Evolutionary conservation across 2,329 filamentous ascomycete species (phyloP).

Genomic region (Hirsutella thompsonii): DNA sequence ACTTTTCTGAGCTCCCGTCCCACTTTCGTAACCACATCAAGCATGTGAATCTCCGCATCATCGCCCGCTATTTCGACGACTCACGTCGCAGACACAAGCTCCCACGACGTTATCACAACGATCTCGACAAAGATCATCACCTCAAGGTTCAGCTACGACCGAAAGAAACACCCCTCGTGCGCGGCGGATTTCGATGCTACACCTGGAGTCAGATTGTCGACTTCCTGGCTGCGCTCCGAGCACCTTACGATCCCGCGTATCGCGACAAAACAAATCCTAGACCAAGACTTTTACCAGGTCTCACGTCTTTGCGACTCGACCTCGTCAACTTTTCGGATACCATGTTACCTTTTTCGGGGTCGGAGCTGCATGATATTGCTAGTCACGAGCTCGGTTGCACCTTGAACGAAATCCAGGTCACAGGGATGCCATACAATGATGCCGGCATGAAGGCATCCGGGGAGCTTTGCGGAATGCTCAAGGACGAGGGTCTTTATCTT

Average conservation of each 20-base stretch:
- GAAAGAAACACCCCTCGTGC: constrained; percentile 30
- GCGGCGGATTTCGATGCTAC: constrained; percentile 41
- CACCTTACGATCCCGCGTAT: constrained; percentile 31
- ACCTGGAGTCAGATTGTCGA: constrained; percentile 40
- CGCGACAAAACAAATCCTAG: constrained; percentile 19
- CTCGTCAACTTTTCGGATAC: constrained; percentile 40
- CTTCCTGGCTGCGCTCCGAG: constrained; percentile 36
- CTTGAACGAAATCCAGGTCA: constrained; percentile 38
- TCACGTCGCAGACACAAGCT: constrained; percentile 28
- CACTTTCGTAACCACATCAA: constrained; percentile 29
- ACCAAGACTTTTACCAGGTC: constrained; percentile 32
- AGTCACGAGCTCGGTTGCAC: constrained; percentile 40
- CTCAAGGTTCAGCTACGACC: constrained; percentile 29
- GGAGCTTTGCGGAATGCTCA: constrained; percentile 38
- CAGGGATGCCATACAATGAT: constrained; percentile 37
- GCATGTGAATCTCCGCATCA: constrained; percentile 36
- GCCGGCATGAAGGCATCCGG: constrained; percentile 31
- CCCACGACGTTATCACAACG: constrained; percentile 27
- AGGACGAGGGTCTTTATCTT: constrained; percentile 38
- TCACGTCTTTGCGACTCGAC: constrained; percentile 36
- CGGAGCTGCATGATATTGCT: constrained; percentile 37
- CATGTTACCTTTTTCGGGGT: constrained; percentile 29
- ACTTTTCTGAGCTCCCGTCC: constrained; percentile 32
- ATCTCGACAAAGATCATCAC: constrained; percentile 25
- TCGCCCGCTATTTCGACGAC: constrained; percentile 44